phyloP scores from a whole-genome alignment of 129 eudicot genomes.

The carrot (Daucus carota) region DH1_v3.0 NC_030384.2:51027501-51028000 shows the following conservation, averaged over 20 bases:
- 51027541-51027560: background rate
- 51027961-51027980: conserved; percentile 14
- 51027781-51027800: background rate
- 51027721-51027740: conserved; percentile 59
- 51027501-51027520: background rate
- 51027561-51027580: background rate
- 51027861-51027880: conserved; percentile 10
- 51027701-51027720: conserved; percentile 64
- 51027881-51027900: conserved; percentile 10
- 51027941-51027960: conserved; percentile 22
- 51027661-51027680: conserved; percentile 58
- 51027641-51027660: conserved; percentile 91
- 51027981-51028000: conserved; percentile 5
- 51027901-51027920: conserved; percentile 9
- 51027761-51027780: conserved; percentile 8
- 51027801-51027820: conserved; percentile 2
- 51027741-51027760: conserved; percentile 63
- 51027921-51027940: conserved; percentile 13
- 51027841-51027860: conserved; percentile 45
- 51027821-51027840: conserved; percentile 42
- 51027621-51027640: conserved; percentile 8
- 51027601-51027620: background rate
- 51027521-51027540: background rate
- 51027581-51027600: background rate
- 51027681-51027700: conserved; percentile 73